These are phyloP conservation scores for Rhizophagus prolifer DNA, from an alignment of 192 early-diverging fungal genomes.

Conservation along the genomic window DNA sequence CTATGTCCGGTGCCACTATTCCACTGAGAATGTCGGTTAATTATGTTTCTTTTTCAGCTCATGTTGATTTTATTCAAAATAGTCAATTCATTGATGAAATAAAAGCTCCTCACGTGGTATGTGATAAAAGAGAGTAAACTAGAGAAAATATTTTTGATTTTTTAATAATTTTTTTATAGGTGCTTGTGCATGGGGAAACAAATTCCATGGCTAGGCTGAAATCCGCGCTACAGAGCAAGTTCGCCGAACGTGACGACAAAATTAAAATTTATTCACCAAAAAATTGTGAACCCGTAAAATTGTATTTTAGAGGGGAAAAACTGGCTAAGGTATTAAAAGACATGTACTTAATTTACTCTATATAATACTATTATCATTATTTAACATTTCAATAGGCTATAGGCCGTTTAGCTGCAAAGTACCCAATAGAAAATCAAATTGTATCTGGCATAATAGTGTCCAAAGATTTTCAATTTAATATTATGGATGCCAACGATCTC, in stretches of 20 bases:
- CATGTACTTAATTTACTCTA: neutral
- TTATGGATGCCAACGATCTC: slow-evolving; percentile 81
- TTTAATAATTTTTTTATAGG: slow-evolving; percentile 34
- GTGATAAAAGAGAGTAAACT: slow-evolving; percentile 21
- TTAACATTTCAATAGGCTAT: slow-evolving; percentile 54
- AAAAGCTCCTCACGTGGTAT: slow-evolving; percentile 82
- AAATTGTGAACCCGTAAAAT: slow-evolving; percentile 84
- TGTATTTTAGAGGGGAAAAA: slow-evolving; percentile 95
- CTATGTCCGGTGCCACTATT: slow-evolving; percentile 78
- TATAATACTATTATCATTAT: neutral
- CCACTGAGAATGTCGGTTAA: slow-evolving; percentile 83
- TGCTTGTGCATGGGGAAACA: slow-evolving; percentile 94
- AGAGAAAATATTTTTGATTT: neutral
- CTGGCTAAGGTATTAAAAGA: slow-evolving; percentile 68
- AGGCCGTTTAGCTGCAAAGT: slow-evolving; percentile 77
- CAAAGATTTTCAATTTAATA: slow-evolving; percentile 86
- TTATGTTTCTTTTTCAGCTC: slow-evolving; percentile 97
- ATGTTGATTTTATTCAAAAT: slow-evolving; percentile 97
- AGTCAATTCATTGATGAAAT: slow-evolving; percentile 95
- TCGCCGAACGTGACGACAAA: slow-evolving; percentile 72
- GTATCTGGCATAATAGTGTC: slow-evolving; percentile 81
- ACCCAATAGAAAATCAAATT: slow-evolving; percentile 66
- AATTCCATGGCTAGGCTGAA: slow-evolving; percentile 91
- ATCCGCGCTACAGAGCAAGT: slow-evolving; percentile 82
- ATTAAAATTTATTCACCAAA: slow-evolving; percentile 85